Base-by-base conservation (phyloP, 129 eudicot species). In the Ambrosia artemisiifolia region DNA sequence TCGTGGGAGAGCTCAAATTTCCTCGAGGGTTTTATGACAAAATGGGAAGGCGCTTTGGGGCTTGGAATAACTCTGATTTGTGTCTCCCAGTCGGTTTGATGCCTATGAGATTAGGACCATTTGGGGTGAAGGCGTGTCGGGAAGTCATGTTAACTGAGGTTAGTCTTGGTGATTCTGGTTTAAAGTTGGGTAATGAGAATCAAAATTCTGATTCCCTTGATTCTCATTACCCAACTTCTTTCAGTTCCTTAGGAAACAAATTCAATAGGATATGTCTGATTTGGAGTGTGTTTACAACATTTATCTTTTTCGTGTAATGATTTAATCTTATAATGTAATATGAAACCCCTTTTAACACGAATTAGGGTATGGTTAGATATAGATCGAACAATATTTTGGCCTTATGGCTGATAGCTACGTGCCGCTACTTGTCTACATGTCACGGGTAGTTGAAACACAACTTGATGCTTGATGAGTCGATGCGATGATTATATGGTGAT, bases 1-100 rank as follows among this genome's bases (percentile, higher is more conserved):
- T 93, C 63, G 80, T 83, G n/a, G 96, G 96, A 11, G 85, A 80
- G 80, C 88, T 93, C 62, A 79, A 80, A 13, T 89, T 93, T 72
- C 73, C 95, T 0, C 73, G 53, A 61, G 60, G 35, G 78, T 93
- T 93, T 54, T 89, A 90, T 62, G 71, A 77, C 48, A 90, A 75
- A 84, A 82, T 93, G 95, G 95, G 98, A 5, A 82, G 92, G 79
- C 73, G 91, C 2, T 93, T 90, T 18, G 95, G 95, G 77, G 96
- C 93, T 7, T 89, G 96, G 96, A 78, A 81, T 33, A 93, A 93
- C 78, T 80, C 95, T 17, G 81, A 86, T 55, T 75, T 93, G 34
- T 93, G 98, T 66, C 77, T 83, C 62, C 79, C 78, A 3, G 10
- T n/a, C 2, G 83, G 44, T 66, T 63, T 35, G 71, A 17, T 51